phyloP scores from a whole-genome alignment of 73 alveolate genomes.

The Paramecium bursaria region DNA sequence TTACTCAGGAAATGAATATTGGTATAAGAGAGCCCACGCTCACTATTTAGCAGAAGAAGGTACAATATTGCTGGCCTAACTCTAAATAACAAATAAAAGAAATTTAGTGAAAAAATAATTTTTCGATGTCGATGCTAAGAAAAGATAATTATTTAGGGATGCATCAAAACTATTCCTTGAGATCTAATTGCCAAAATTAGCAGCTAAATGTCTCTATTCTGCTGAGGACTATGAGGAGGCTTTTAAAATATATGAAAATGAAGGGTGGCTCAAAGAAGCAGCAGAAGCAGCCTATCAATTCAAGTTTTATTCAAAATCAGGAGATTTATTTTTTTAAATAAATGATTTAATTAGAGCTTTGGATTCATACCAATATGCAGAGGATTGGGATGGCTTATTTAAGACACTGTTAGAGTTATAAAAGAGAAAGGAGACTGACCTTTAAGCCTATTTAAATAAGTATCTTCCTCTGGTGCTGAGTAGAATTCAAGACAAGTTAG shows the following conservation, averaged over 20 bases:
- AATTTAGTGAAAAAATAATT: conserved; percentile 60
- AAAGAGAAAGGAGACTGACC: too few species aligned
- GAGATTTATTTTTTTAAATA: too few species aligned
- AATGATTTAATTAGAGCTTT: too few species aligned
- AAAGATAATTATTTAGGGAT: conserved; percentile 28
- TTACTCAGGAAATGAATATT: conserved; percentile 69
- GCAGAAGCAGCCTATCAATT: too few species aligned
- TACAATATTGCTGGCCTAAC: conserved; percentile 56
- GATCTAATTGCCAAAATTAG: conserved; percentile 58
- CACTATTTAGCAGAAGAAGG: conserved; percentile 77
- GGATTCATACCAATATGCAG: too few species aligned
- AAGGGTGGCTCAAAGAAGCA: not conserved
- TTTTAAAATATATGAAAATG: not conserved
- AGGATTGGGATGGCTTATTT: too few species aligned
- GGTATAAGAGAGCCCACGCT: conserved; percentile 60
- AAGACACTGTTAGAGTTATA: too few species aligned
- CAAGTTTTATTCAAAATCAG: too few species aligned
- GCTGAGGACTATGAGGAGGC: not conserved
- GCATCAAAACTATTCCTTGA: conserved; percentile 68
- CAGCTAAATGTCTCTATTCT: conserved; percentile 75
- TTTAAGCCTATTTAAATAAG: conserved; percentile 71
- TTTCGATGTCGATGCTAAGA: conserved; percentile 1
- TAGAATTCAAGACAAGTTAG: too few species aligned
- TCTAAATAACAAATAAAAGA: conserved; percentile 63
- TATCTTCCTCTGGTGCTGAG: conserved; percentile 85